A percentile compares a stretch with the other conserved stretches of the same genome.
These are phyloP conservation scores for Poterioochromonas sp. DNA, from an alignment of 352 stramenopile genomes.

Conservation along the genomic window DNA sequence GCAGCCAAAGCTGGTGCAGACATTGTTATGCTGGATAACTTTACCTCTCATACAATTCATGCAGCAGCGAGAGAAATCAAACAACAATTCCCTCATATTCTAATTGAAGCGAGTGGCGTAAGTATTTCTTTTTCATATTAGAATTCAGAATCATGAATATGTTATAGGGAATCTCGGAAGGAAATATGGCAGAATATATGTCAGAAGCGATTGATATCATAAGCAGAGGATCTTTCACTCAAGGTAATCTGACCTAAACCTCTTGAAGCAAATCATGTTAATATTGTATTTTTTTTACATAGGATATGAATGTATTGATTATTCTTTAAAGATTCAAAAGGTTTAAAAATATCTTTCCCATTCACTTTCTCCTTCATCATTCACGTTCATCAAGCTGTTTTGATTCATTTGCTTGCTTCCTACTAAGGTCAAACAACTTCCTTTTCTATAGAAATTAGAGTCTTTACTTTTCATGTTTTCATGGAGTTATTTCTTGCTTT, in stretches of 20 bases:
- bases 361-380: too few relatives aligned
- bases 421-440: too few relatives aligned
- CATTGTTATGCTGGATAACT: constrained; percentile 99
- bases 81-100: constrained; percentile 78
- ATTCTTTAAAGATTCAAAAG: constrained; percentile 95
- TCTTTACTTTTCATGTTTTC: too few relatives aligned
- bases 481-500: too few relatives aligned
- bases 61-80: constrained; percentile 80
- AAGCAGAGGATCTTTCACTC: constrained; percentile 91
- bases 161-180: constrained; percentile 80
- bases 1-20: constrained; percentile 69
- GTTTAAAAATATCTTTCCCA: too few relatives aligned
- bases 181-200: constrained; percentile 82
- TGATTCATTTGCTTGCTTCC: too few relatives aligned
- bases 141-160: background rate
- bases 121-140: constrained; percentile 9
- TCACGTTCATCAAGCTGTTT: too few relatives aligned
- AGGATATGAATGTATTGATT: constrained; percentile 74
- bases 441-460: too few relatives aligned
- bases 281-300: background rate
- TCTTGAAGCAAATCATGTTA: background rate
- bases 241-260: constrained; percentile 66
- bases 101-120: constrained; percentile 87
- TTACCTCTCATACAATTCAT: constrained; percentile 80
- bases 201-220: constrained; percentile 89